phyloP scores from a whole-genome alignment of 257 asterid genomes.

The Solanum raphanifolium region DNA sequence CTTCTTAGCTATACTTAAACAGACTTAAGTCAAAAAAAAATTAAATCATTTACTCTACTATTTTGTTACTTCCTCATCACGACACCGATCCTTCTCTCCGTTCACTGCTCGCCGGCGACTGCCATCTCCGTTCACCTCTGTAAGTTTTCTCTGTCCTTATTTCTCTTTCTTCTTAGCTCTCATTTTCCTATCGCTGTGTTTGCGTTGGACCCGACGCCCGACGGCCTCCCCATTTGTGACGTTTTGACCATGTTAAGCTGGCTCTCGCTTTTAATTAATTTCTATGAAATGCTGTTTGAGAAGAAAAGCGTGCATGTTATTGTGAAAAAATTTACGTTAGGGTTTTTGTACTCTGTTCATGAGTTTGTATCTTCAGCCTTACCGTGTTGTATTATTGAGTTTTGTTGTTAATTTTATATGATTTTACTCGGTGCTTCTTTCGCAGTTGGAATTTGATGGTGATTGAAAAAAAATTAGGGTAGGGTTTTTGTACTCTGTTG shows the following conservation, averaged over 20 bases:
- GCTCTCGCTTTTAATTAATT: not conserved
- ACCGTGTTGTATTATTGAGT: not conserved
- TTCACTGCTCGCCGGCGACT: not conserved
- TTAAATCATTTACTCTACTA: not conserved
- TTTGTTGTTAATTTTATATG: not conserved
- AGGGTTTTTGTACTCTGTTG: not conserved
- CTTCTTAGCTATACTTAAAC: not conserved
- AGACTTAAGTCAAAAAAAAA: not conserved
- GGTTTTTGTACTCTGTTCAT: not conserved
- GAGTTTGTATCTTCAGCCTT: not conserved
- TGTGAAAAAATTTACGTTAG: not conserved
- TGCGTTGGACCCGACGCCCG: not conserved
- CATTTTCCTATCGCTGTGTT: not conserved
- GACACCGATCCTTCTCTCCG: not conserved
- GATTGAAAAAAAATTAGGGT: not conserved
- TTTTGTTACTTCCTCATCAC: not conserved
- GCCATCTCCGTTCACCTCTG: not conserved
- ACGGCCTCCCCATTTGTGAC: not conserved
- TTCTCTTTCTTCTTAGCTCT: not conserved
- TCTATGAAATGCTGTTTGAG: not conserved
- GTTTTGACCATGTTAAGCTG: not conserved
- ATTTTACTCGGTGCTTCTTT: not conserved
- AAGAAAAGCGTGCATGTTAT: not conserved
- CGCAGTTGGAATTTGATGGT: not conserved
- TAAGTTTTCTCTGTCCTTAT: not conserved